Percentiles rank a stretch among this genome's conserved stretches.
phyloP scores from a whole-genome alignment of 2,329 filamentous ascomycete genomes.

The Fusarium illudens region DNA sequence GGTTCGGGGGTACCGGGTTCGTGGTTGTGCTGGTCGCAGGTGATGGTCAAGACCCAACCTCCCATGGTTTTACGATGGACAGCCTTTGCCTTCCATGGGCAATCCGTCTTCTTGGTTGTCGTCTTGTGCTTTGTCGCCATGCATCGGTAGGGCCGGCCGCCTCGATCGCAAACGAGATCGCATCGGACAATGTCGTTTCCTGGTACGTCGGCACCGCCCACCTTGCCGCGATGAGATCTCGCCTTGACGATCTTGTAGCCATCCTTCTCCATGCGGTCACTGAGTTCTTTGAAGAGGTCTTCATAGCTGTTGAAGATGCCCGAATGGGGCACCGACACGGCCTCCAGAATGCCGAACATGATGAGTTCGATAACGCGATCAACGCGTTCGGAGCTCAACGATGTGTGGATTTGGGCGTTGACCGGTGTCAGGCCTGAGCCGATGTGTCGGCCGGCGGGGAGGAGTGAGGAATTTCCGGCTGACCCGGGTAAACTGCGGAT shows the following conservation, averaged over 20 bases:
- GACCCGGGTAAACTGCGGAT: constrained; percentile 38
- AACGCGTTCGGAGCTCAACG: constrained; percentile 41
- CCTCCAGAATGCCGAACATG: constrained; percentile 57
- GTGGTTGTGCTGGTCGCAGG: constrained; percentile 56
- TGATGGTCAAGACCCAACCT: constrained; percentile 56
- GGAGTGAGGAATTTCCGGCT: constrained; percentile 35
- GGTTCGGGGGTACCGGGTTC: constrained; percentile 55
- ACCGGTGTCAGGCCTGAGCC: constrained; percentile 43
- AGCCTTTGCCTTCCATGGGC: constrained; percentile 57
- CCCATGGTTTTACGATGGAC: constrained; percentile 54
- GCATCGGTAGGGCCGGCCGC: constrained; percentile 54
- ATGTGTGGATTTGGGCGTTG: constrained; percentile 42
- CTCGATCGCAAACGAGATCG: constrained; percentile 57
- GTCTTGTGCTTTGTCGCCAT: constrained; percentile 57
- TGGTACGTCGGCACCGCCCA: constrained; percentile 52
- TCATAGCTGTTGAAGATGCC: constrained; percentile 53
- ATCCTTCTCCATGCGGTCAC: constrained; percentile 53
- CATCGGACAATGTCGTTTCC: constrained; percentile 55
- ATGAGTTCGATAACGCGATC: constrained; percentile 36
- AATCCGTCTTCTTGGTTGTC: constrained; percentile 57
- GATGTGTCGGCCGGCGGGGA: constrained; percentile 28
- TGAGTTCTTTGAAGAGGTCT: constrained; percentile 53
- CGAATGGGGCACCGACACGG: constrained; percentile 49
- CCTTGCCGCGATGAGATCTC: constrained; percentile 53
- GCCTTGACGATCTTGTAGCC: constrained; percentile 58